A percentile compares a stretch with the other conserved stretches of the same genome.
Conservation (phyloP, 371 early-diverging fungal species). For the Furculomyces boomerangus region DNA sequence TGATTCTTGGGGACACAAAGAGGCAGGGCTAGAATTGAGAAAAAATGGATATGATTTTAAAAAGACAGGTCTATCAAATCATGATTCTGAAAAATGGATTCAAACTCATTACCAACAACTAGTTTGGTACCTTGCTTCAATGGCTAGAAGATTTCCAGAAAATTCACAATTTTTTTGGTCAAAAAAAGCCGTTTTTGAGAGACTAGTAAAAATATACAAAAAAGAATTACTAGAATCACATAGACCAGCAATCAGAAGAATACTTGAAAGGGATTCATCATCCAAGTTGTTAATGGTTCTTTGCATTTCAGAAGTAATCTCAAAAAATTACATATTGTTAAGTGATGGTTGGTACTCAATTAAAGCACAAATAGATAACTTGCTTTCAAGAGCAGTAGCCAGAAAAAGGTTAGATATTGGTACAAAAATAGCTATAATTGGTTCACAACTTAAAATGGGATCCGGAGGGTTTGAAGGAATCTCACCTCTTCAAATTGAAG, state of each 20-base stretch:
- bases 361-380: conserved; percentile 6
- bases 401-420: conserved; percentile 10
- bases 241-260: conserved; percentile 11
- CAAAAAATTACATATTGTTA: background rate
- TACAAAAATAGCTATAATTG: conserved; percentile 14
- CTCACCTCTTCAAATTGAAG: conserved; percentile 7
- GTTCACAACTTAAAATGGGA: conserved; percentile 1
- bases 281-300: conserved; percentile 16
- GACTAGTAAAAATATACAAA: conserved; percentile 9
- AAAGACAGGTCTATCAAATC: background rate
- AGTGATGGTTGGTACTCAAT: conserved; percentile 20
- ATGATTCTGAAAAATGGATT: conserved; percentile 10
- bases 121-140: conserved; percentile 14
- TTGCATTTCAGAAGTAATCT: conserved; percentile 4
- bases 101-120: conserved; percentile 18
- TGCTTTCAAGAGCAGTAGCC: conserved; percentile 6
- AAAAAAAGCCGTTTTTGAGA: conserved; percentile 1
- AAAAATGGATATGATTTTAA: conserved; percentile 3
- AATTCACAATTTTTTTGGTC: conserved; percentile 12
- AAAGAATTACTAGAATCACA: conserved; percentile 10
- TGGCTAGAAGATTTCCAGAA: conserved; percentile 11
- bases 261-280: conserved; percentile 17
- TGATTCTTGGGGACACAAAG: background rate
- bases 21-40: background rate
- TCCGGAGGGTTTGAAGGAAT: conserved; percentile 10